These are phyloP conservation scores for Cercospora berteroae DNA, from an alignment of 2,329 filamentous ascomycete species.

Conservation along the genomic window DNA sequence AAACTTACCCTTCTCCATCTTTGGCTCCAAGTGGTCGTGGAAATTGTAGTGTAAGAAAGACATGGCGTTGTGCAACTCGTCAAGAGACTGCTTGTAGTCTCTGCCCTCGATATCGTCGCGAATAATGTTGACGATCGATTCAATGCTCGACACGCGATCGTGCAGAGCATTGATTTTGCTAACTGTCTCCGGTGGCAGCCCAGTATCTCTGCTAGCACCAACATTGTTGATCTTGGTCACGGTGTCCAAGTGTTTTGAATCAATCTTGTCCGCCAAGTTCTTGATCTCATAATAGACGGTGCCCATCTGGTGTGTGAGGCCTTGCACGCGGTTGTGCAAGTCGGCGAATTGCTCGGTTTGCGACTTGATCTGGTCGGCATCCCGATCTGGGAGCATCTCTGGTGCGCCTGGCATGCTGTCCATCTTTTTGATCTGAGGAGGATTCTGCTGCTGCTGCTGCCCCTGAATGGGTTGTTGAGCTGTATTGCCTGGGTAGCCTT, in stretches of 20 bases:
- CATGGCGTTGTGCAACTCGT: constrained; percentile 54
- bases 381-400: constrained; percentile 40
- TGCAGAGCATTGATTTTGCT: constrained; percentile 24
- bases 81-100: constrained; percentile 57
- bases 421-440: constrained; percentile 28
- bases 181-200: constrained; percentile 25
- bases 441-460: constrained; percentile 29
- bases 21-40: constrained; percentile 53
- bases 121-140: constrained; percentile 51
- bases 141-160: constrained; percentile 42
- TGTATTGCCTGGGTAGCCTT: constrained; percentile 17
- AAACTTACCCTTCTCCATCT: constrained; percentile 20
- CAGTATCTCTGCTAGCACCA: constrained; percentile 43
- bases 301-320: constrained; percentile 65
- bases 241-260: constrained; percentile 59
- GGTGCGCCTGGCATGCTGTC: constrained; percentile 45
- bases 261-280: constrained; percentile 51
- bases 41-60: constrained; percentile 44
- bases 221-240: constrained; percentile 48
- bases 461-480: constrained; percentile 33
- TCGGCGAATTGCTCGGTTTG: constrained; percentile 70
- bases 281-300: constrained; percentile 60
- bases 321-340: constrained; percentile 78
- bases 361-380: constrained; percentile 41
- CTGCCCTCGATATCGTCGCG: constrained; percentile 56